Evolutionary conservation across 1,139 yeast species (phyloP).

Genomic region (Pichia sp.): DNA sequence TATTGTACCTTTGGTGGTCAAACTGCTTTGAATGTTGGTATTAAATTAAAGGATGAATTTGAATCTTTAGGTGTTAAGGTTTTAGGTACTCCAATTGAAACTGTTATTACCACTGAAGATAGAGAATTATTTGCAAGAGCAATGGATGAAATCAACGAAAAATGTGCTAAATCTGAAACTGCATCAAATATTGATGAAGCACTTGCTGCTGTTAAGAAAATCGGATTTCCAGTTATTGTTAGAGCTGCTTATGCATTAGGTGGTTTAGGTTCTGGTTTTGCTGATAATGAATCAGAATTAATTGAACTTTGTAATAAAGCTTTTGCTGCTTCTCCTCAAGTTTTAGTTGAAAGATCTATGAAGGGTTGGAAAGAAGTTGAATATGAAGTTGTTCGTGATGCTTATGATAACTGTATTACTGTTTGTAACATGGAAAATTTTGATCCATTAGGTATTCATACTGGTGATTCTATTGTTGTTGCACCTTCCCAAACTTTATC

Average conservation of each 20-base stretch:
- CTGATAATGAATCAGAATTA: constrained; percentile 81
- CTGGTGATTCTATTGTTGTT: constrained; percentile 98
- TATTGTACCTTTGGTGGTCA: constrained; percentile 98
- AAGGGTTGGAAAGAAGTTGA: constrained; percentile 99
- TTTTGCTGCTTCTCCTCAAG: constrained; percentile 94
- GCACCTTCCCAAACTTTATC: constrained; percentile 98
- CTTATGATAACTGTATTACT: constrained; percentile 94
- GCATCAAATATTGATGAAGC: constrained; percentile 79
- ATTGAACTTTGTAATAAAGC: constrained; percentile 83
- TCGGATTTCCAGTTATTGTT: constrained; percentile 93
- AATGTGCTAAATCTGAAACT: constrained; percentile 89
- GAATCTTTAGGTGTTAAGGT: constrained; percentile 88
- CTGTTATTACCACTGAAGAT: constrained; percentile 95
- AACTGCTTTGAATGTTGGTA: constrained; percentile 95
- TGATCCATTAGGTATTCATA: constrained; percentile 97
- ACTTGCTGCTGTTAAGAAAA: constrained; percentile 70
- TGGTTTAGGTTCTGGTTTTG: constrained; percentile 98
- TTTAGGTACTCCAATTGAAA: constrained; percentile 92
- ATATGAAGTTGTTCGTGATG: constrained; percentile 98
- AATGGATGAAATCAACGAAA: constrained; percentile 90
- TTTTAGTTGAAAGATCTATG: constrained; percentile 91
- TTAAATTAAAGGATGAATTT: constrained; percentile 90
- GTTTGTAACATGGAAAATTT: constrained; percentile 99
- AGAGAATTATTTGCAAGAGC: constrained; percentile 92
- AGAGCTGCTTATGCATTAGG: constrained; percentile 98